Evolutionary conservation across 1,284 basidiomycete species (phyloP), one percentile per base, ranked within the genome.

Genomic region (Puccinia sorghi): DNA sequence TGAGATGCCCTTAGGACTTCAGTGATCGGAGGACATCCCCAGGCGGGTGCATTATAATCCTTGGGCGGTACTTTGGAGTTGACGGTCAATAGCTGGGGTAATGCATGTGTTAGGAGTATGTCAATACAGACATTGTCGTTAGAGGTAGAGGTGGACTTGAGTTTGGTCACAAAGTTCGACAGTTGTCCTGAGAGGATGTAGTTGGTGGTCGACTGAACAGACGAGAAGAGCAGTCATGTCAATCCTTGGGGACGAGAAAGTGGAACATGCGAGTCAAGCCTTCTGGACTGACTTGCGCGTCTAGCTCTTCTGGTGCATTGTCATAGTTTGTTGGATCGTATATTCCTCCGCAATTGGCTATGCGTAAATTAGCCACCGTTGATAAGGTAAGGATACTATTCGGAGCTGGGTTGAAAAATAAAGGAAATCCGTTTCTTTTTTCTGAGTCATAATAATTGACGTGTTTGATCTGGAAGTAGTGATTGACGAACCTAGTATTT

Each of bases 11-110:
- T 72, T 5, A 79, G 22, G 48, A 79, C 50, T 41, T 79, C 70
- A 17, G 70, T 79, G 46, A 79, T 64, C 7, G 77, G 70, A 50
- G 67, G 56, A 37, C 77, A 72, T 41, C 77, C 77, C 70, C 77
- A 72, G n/a, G 43, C 50, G 6, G 70, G 57, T n/a, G 69, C 48
- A 57, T 52, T 72, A 25, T 56, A 57, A 72, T 79, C 77, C 50
- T 72, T 79, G 5, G 77, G 69, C 8, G 52, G 32, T 41, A 63
- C 17, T 32, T 63, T 66, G 4, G 77, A 63, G 37, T 79, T 59
- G 15, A 66, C 22, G 1, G 77, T 79, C n/a, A 79, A 52, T 9
- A 54, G 39, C 25, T 79, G 77, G 13, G 77, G 77, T 32, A 79
- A 43, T 25, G 77, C 64, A 64, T 72, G 69, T 37, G 77, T 72